Percentiles rank a stretch among this genome's conserved stretches.
Evolutionary conservation across 768 basidiomycete genomes (phyloP).

Genomic region (Suillus fuscotomentosus): DNA sequence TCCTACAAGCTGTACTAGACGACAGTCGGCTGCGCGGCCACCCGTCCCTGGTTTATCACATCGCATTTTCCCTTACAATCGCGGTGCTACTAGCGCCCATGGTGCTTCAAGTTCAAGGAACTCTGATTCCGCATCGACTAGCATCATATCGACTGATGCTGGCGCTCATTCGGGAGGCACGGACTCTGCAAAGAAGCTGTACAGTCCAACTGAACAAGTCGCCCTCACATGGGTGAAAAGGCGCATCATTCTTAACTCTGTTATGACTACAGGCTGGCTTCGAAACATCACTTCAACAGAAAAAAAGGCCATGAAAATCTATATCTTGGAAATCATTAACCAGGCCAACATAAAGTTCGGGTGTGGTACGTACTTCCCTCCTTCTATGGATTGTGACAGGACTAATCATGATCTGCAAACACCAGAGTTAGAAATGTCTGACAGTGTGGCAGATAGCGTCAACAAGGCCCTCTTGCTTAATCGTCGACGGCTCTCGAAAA

Average conservation of each 20-base stretch:
- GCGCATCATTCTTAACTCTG: background rate
- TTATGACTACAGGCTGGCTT: background rate
- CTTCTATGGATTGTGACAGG: background rate
- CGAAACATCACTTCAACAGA: background rate
- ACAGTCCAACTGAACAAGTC: background rate
- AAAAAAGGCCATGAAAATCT: background rate
- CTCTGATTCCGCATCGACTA: too few relatives aligned
- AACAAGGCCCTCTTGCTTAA: background rate
- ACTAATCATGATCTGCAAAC: background rate
- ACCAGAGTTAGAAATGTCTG: background rate
- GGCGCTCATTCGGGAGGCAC: too few relatives aligned
- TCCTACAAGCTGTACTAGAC: background rate
- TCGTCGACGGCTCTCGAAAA: background rate
- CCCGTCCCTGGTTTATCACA: background rate
- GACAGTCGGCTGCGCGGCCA: background rate
- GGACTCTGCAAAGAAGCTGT: too few relatives aligned
- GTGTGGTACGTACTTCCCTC: background rate
- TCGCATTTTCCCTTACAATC: background rate
- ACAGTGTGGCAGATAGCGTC: background rate
- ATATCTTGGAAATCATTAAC: background rate
- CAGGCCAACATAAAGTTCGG: background rate
- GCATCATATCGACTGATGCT: too few relatives aligned
- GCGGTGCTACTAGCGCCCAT: too few relatives aligned
- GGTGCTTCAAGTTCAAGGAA: too few relatives aligned
- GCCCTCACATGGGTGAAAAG: background rate